These are phyloP conservation scores for Garcia nutans DNA, from an alignment of 345 rosid species.

Conservation along the genomic window DNA sequence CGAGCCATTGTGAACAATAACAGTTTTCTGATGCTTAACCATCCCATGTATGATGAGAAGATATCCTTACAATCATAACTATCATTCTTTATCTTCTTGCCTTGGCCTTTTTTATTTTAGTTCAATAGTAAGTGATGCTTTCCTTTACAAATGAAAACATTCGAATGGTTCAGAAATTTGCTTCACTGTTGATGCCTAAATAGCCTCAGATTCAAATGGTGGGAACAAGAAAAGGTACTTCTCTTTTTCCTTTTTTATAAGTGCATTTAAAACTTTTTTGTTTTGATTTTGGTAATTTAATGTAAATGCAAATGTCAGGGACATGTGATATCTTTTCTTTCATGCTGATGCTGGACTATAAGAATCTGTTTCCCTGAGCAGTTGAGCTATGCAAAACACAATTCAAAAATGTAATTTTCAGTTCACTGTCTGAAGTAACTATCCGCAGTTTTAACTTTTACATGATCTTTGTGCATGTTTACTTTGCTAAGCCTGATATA, in stretches of 20 bases:
- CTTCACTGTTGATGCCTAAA: too few relatives aligned
- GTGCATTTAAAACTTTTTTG: neutral
- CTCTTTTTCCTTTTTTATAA: neutral
- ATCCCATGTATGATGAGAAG: too few relatives aligned
- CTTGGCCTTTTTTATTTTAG: too few relatives aligned
- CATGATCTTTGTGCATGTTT: constrained; percentile 2
- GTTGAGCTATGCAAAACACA: neutral
- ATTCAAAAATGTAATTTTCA: neutral
- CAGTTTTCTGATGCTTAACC: too few relatives aligned
- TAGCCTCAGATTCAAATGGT: too few relatives aligned
- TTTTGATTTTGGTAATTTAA: neutral
- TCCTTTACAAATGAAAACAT: too few relatives aligned
- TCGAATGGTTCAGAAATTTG: too few relatives aligned
- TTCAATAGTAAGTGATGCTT: too few relatives aligned
- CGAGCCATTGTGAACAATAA: too few relatives aligned
- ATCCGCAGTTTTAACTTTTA: neutral
- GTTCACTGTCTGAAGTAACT: neutral
- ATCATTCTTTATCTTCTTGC: too few relatives aligned
- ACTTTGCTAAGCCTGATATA: neutral
- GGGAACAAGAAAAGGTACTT: constrained; percentile 11
- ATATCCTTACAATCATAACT: too few relatives aligned
- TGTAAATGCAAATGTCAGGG: neutral
- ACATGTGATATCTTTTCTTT: neutral
- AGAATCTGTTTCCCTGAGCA: neutral
- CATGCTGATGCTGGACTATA: constrained; percentile 1